Percentiles rank a stretch among this genome's conserved stretches.
These are phyloP conservation scores for Monosporozyma aerobia DNA, from an alignment of 805 yeast genomes.

Conservation along the genomic window DNA sequence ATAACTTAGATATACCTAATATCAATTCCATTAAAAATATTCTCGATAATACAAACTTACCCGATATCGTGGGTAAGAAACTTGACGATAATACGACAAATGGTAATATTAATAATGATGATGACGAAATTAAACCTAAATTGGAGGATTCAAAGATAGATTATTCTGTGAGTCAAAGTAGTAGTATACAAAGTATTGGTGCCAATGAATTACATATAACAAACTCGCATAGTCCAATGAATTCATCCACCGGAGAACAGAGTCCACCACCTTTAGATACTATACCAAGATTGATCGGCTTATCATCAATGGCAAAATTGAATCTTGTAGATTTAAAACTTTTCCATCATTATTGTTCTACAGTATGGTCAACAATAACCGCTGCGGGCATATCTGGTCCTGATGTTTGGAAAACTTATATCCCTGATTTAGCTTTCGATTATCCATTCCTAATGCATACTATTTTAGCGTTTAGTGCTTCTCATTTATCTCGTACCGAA, in stretches of 20 bases:
- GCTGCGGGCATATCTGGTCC: conserved; percentile 80
- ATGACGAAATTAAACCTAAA: background rate
- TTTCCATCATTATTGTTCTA: conserved; percentile 79
- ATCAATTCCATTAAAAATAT: background rate
- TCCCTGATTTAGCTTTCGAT: conserved; percentile 79
- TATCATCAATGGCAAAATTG: conserved; percentile 30
- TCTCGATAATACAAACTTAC: background rate
- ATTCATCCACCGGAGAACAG: background rate
- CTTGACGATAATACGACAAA: background rate
- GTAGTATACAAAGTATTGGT: background rate
- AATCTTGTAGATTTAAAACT: conserved; percentile 70
- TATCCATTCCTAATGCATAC: conserved; percentile 91
- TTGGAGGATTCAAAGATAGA: background rate
- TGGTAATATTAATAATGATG: background rate
- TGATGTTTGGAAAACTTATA: conserved; percentile 78
- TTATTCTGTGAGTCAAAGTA: background rate
- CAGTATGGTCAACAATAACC: conserved; percentile 79
- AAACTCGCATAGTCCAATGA: conserved; percentile 1
- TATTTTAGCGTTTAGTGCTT: conserved; percentile 81
- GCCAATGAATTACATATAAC: background rate
- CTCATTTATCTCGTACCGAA: conserved; percentile 75
- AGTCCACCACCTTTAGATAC: background rate
- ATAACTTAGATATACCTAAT: background rate
- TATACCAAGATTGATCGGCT: conserved; percentile 5
- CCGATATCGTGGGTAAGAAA: background rate